Base-by-base conservation (phyloP, 73 alveolate genomes). In the Blepharisma japonicum region DNA sequence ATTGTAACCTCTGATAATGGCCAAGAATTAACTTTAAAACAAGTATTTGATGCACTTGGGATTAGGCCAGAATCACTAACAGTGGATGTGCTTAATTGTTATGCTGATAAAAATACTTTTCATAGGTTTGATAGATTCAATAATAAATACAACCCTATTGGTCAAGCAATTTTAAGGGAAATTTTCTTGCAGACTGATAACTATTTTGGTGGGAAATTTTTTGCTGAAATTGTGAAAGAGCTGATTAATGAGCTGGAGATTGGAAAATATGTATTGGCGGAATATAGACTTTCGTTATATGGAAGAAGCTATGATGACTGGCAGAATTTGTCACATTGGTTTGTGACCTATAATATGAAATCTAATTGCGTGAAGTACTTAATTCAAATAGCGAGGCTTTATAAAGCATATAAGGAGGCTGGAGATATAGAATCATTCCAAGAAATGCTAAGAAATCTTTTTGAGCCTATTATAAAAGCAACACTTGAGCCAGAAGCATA, bases 351-450 rank as follows among this genome's bases (percentile, higher is more conserved):
- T 51, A 86, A 81, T 27, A 51, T 83, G 49, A 78, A 86, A 46
- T 86, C 92, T n/a, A 50, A 76, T n/a, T 71, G 87, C 71, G 85
- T 82, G 56, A 80, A 90, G 54, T 89, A 94, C 94, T 77, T 89
- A 88, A 84, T 89, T n/a, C 84, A 89, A 81, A 83, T 89, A 23
- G 94, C 96, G 6, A 71, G 96, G 76, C 84, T 89, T 49, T 89
- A 87, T 67, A 56, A 83, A 68, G 79, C 84, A 39, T 89, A 89
- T 83, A 89, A 80, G 68, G 46, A 81, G 9, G 76, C 89, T 7
- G 85, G 86, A 6, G 80, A 82, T 68, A 72, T 89, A 51, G 49
- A 79, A 56, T 77, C 79, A 51, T 89, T 89, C 81, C 86, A 89
- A 21, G 91, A 89, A 72, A 86, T 89, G 96, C 78, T 87, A n/a